Percentiles rank a stretch among this genome's conserved stretches.
Conservation (phyloP, 1,284 basidiomycete genomes). For the Ceratobasidium sp. region DNA sequence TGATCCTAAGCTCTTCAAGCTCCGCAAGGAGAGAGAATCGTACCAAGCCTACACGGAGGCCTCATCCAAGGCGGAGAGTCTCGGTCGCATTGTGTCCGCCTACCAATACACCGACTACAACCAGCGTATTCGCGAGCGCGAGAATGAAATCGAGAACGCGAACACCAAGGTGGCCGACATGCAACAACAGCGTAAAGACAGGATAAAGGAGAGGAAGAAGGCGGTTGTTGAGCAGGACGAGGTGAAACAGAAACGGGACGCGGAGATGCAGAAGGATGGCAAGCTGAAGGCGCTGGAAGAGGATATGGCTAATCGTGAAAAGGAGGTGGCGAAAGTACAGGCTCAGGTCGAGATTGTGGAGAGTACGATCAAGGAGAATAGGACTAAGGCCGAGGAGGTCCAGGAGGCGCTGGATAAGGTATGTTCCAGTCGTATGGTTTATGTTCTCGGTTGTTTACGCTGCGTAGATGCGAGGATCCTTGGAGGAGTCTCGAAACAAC, state of each 20-base stretch:
- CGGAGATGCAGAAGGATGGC: conserved; percentile 80
- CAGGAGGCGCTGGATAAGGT: conserved; percentile 74
- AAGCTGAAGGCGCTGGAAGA: conserved; percentile 85
- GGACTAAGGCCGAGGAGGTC: conserved; percentile 70
- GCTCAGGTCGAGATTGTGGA: conserved; percentile 90
- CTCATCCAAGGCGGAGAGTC: conserved; percentile 88
- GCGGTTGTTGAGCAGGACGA: conserved; percentile 66
- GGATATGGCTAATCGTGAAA: conserved; percentile 82
- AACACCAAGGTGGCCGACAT: conserved; percentile 57
- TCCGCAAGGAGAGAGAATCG: conserved; percentile 90
- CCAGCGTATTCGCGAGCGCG: conserved; percentile 67
- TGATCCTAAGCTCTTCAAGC: conserved; percentile 92
- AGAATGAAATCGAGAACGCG: conserved; percentile 49
- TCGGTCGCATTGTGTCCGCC: conserved; percentile 86
- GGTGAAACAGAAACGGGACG: conserved; percentile 74
- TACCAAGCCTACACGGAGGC: conserved; percentile 94
- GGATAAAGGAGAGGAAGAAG: conserved; percentile 62
- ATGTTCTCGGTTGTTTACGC: too few relatives aligned
- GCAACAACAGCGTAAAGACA: conserved; percentile 60
- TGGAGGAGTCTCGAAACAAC: conserved; percentile 71
- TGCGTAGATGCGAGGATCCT: conserved; percentile 67
- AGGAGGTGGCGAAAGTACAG: conserved; percentile 86
- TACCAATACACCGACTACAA: conserved; percentile 85
- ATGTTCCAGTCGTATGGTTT: conserved; percentile 51
- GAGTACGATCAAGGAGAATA: conserved; percentile 84